Evolutionary conservation across 345 rosid species (phyloP), one percentile per base, ranked within the genome.

Genomic region (Salix purpurea): DNA sequence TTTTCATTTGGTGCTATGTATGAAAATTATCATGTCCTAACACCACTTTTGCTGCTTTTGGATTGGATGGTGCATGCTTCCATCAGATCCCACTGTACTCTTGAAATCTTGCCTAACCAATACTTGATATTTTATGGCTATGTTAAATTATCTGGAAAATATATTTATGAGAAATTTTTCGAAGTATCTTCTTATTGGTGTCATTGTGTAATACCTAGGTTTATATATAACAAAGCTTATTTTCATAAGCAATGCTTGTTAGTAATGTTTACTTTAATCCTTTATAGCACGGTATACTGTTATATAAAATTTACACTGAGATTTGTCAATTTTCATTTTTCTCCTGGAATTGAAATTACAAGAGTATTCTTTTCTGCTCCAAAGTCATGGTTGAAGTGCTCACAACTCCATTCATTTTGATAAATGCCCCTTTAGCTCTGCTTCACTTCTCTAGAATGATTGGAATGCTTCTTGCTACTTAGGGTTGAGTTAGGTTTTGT

Each of bases 61-160:
- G 19, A 46, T 69, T 75, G 23, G 52, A 13, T 75, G 76, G 28
- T 48, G 46, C 62, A 66, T 75, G 40, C 70, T 71, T 71, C 68
- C 21, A 67, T 58, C 24, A 64, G 16, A 70, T 60, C 62, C 42
- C 42, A 56, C 36, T 42, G 46, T 46, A 54, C 6, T 18, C 18
- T 19, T 68, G 21, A 46, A n/a, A 58, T 44, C 54, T 62, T 11
- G 64, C 61, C 65, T 69, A 44, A 44, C 18, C 30, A 70, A 44
- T 76, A 16, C 6, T 46, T 15, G 58, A 16, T 12, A 34, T 8
- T n/a, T 76, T 32, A 34, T 54, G 44, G n/a, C 48, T 44, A 21
- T 44, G 61, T 15, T 32, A 70, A 21, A 28, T 39, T 15, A 24
- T 34, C 61, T 69, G 52, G 79, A 73, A 23, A 60, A 73, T 24